Evolutionary conservation across 139 green algal species (phyloP).

Genomic region (Ettlia oleoabundans): DNA sequence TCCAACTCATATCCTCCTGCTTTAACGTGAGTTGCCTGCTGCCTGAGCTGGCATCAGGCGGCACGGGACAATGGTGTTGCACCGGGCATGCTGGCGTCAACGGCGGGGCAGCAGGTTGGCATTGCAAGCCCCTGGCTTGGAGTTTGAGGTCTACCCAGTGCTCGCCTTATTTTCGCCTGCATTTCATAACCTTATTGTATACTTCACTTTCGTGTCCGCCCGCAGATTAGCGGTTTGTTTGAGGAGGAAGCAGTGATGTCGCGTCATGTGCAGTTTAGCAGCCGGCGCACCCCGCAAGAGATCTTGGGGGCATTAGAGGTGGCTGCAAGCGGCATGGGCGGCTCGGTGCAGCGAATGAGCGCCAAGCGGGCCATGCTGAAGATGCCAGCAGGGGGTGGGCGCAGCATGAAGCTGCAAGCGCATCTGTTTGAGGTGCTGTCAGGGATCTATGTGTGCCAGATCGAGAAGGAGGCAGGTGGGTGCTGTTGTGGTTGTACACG

Average conservation of each 20-base stretch:
- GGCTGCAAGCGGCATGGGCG: constrained; percentile 24
- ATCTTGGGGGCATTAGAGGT: constrained; percentile 18
- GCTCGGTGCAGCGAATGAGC: neutral
- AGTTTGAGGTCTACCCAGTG: too few species aligned
- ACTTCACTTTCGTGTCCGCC: neutral
- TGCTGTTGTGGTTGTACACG: too few species aligned
- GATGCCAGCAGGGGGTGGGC: constrained; percentile 14
- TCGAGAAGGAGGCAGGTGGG: constrained; percentile 37
- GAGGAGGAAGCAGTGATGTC: constrained; percentile 24
- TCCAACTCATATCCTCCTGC: constrained; percentile 40
- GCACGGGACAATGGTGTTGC: too few species aligned
- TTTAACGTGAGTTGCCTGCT: constrained; percentile 7
- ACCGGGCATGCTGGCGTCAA: neutral
- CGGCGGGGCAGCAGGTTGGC: too few species aligned
- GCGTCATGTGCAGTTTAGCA: constrained; percentile 48
- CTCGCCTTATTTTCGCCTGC: too few species aligned
- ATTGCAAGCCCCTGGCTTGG: too few species aligned
- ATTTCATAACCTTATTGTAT: neutral
- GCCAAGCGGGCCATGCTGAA: neutral
- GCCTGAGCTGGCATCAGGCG: neutral
- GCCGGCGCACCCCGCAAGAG: neutral
- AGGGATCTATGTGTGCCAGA: constrained; percentile 39
- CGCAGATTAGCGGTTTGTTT: constrained; percentile 33
- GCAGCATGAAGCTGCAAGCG: constrained; percentile 9
- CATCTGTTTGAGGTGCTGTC: constrained; percentile 41